Percentiles rank a stretch among this genome's conserved stretches.
Conservation (phyloP, 2,329 filamentous ascomycete genomes). For the Exophiala xenobiotica region DNA sequence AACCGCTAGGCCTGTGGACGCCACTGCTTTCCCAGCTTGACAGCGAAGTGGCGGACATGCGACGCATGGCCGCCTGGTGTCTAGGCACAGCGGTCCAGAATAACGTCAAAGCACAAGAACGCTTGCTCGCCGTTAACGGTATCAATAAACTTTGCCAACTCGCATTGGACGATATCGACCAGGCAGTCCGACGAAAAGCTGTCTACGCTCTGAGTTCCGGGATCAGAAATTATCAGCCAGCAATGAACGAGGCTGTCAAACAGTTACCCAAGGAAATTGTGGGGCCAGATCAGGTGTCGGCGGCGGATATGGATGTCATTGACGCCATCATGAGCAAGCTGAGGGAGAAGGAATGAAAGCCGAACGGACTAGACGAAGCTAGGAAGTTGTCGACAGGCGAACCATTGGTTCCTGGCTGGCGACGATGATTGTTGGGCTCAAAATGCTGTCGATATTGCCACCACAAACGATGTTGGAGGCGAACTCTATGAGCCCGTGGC, state of each 20-base stretch:
- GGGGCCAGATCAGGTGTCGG: constrained; percentile 67
- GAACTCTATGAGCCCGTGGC: no score
- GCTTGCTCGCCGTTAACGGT: constrained; percentile 61
- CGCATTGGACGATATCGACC: constrained; percentile 58
- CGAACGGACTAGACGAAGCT: neutral
- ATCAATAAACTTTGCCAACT: constrained; percentile 69
- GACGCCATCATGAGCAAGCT: constrained; percentile 71
- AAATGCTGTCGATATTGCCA: no score
- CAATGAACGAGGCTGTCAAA: constrained; percentile 64
- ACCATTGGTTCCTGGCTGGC: no score
- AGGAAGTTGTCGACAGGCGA: constrained; percentile 3
- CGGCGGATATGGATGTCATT: constrained; percentile 81
- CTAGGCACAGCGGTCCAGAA: constrained; percentile 94
- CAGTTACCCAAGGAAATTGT: constrained; percentile 62
- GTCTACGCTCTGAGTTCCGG: constrained; percentile 84
- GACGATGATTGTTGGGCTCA: no score
- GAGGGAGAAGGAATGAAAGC: constrained; percentile 20
- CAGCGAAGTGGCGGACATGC: constrained; percentile 67
- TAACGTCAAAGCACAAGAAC: constrained; percentile 81
- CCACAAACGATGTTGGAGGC: no score
- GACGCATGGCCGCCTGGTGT: constrained; percentile 90
- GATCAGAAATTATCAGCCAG: constrained; percentile 85
- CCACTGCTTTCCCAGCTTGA: constrained; percentile 71
- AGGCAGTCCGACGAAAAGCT: constrained; percentile 76
- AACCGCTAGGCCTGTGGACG: constrained; percentile 74